A percentile compares a stretch with the other conserved stretches of the same genome.
Conservation (phyloP, 2,329 filamentous ascomycete species). For the Bipolaris zeicola region DNA sequence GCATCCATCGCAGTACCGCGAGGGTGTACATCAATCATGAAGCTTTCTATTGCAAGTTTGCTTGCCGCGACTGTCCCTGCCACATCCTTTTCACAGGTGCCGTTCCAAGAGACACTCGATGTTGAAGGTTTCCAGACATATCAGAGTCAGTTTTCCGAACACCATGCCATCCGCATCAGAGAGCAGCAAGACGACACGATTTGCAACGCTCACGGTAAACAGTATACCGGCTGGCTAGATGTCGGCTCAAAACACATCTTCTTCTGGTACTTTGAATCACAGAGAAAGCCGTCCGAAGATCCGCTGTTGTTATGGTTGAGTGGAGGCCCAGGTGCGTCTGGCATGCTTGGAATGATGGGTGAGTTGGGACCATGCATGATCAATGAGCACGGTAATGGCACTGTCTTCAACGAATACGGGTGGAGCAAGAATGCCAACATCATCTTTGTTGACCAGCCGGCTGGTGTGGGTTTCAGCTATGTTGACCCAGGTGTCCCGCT, state of each 20-base stretch:
- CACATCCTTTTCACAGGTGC: conserved; percentile 31
- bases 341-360: conserved; percentile 46
- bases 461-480: conserved; percentile 49
- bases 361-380: conserved; percentile 49
- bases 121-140: conserved; percentile 39
- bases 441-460: conserved; percentile 48
- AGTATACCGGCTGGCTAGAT: conserved; percentile 47
- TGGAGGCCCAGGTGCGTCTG: conserved; percentile 47
- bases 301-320: conserved; percentile 52
- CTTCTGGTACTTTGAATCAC: conserved; percentile 55
- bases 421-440: conserved; percentile 48
- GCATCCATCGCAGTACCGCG: conserved; percentile 4
- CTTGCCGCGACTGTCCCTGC: conserved; percentile 15
- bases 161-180: conserved; percentile 44
- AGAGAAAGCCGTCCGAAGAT: conserved; percentile 44
- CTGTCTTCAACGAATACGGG: conserved; percentile 47
- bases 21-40: conserved; percentile 18
- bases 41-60: conserved; percentile 16
- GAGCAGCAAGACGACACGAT: conserved; percentile 41
- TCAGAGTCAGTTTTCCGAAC: conserved; percentile 38
- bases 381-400: conserved; percentile 47
- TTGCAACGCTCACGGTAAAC: conserved; percentile 43
- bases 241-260: conserved; percentile 52
- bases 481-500: conserved; percentile 44
- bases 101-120: conserved; percentile 37